Evolutionary conservation across 1,284 basidiomycete genomes (phyloP).

Genomic region (Flammula alnicola): DNA sequence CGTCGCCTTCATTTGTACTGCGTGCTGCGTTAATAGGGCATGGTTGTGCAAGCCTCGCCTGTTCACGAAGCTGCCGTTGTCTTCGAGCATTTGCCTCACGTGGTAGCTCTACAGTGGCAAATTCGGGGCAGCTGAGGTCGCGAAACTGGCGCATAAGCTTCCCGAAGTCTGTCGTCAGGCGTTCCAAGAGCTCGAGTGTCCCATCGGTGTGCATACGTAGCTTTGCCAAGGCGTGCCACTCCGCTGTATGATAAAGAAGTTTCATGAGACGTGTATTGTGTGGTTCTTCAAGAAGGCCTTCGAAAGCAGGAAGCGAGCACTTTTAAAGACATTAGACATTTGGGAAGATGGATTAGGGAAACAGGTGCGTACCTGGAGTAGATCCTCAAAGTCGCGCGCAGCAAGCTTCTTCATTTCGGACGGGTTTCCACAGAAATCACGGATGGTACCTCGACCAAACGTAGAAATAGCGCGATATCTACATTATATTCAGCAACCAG

Average conservation of each 20-base stretch:
- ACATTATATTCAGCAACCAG: background rate
- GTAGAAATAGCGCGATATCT: constrained; percentile 30
- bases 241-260: constrained; percentile 30
- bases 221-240: constrained; percentile 43
- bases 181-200: constrained; percentile 26
- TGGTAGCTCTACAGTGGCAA: constrained; percentile 31
- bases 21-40: too few species aligned
- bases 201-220: constrained; percentile 37
- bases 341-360: background rate
- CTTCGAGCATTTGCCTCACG: constrained; percentile 30
- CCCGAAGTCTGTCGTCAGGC: constrained; percentile 27
- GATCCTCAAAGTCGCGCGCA: constrained; percentile 40
- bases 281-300: constrained; percentile 35
- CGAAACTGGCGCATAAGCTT: constrained; percentile 29
- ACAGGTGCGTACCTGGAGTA: constrained; percentile 34
- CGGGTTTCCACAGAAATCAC: constrained; percentile 32
- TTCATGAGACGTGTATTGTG: constrained; percentile 25
- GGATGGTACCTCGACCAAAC: constrained; percentile 35
- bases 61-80: too few species aligned
- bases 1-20: too few species aligned
- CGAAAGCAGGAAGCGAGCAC: constrained; percentile 42
- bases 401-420: constrained; percentile 41
- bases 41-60: too few species aligned
- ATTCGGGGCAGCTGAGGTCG: constrained; percentile 25
- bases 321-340: constrained; percentile 7